Evolutionary conservation across 2,329 filamentous ascomycete species (phyloP).

Genomic region (Bimuria novae-zelandiae): DNA sequence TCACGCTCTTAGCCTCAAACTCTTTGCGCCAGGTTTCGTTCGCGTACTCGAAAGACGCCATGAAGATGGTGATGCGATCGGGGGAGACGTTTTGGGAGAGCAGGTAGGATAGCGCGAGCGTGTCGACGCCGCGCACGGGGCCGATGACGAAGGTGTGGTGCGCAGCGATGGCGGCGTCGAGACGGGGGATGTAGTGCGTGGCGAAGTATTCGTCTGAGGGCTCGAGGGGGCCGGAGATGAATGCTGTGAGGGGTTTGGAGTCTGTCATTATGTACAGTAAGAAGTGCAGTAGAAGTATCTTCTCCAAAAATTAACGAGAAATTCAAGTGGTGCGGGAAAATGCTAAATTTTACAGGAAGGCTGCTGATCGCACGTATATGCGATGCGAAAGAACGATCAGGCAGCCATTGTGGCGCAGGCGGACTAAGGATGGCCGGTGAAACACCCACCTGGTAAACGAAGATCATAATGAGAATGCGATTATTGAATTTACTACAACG

Average conservation of each 20-base stretch:
- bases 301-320: no score
- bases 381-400: no score
- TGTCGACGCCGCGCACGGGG: slow-evolving; percentile 28
- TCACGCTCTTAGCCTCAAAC: slow-evolving; percentile 18
- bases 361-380: no score
- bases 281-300: no score
- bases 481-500: not conserved
- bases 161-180: slow-evolving; percentile 39
- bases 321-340: no score
- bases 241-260: slow-evolving; percentile 2
- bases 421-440: not conserved
- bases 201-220: slow-evolving; percentile 31
- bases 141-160: slow-evolving; percentile 33
- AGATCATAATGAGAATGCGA: not conserved
- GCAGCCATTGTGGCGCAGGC: slow-evolving; percentile 1
- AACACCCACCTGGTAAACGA: not conserved
- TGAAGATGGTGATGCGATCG: slow-evolving; percentile 16
- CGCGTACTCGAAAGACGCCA: slow-evolving; percentile 19
- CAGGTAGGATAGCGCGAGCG: slow-evolving; percentile 34
- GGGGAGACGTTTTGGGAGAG: slow-evolving; percentile 14
- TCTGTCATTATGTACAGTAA: not conserved
- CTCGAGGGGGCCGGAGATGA: slow-evolving; percentile 44
- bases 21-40: not conserved
- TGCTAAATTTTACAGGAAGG: not conserved
- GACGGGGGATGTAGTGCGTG: slow-evolving; percentile 32